phyloP scores from a whole-genome alignment of 129 eudicot genomes.

The Apium graveolens region DNA sequence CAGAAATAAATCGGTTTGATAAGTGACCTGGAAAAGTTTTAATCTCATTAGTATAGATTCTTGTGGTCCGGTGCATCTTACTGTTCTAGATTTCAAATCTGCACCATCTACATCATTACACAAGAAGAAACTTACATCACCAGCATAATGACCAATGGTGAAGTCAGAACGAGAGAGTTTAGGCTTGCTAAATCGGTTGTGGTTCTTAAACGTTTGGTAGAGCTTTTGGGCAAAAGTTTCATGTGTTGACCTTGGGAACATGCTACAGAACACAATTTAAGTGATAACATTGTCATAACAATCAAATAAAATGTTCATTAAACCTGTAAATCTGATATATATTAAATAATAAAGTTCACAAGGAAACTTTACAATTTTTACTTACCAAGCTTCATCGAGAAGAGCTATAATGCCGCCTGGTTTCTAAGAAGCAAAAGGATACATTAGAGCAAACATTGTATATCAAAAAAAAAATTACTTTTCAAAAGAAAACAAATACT shows the following conservation, averaged over 20 bases:
- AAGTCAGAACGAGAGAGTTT: constrained; percentile 88
- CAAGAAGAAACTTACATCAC: constrained; percentile 64
- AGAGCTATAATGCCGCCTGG: constrained; percentile 99
- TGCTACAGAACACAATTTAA: constrained; percentile 44
- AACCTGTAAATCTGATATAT: constrained; percentile 8
- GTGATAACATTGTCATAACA: constrained; percentile 8
- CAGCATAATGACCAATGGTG: constrained; percentile 95
- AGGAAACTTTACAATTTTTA: constrained; percentile 8
- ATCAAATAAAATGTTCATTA: constrained; percentile 4
- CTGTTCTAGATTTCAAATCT: background rate
- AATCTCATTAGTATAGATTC: background rate
- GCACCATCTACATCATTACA: background rate
- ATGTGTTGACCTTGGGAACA: constrained; percentile 98
- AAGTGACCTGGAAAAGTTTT: constrained; percentile 59
- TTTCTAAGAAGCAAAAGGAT: constrained; percentile 52
- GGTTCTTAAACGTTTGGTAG: constrained; percentile 80
- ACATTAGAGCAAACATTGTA: constrained; percentile 1
- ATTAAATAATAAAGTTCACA: background rate
- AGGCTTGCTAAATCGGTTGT: constrained; percentile 82
- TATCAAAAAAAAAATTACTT: background rate
- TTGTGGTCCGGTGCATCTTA: background rate
- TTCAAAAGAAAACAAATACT: background rate
- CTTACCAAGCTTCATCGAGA: constrained; percentile 99
- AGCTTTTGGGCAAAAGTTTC: constrained; percentile 91
- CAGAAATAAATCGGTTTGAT: constrained; percentile 84